Conservation (phyloP, 371 early-diverging fungal species). For the Mortierella sp. region DNA sequence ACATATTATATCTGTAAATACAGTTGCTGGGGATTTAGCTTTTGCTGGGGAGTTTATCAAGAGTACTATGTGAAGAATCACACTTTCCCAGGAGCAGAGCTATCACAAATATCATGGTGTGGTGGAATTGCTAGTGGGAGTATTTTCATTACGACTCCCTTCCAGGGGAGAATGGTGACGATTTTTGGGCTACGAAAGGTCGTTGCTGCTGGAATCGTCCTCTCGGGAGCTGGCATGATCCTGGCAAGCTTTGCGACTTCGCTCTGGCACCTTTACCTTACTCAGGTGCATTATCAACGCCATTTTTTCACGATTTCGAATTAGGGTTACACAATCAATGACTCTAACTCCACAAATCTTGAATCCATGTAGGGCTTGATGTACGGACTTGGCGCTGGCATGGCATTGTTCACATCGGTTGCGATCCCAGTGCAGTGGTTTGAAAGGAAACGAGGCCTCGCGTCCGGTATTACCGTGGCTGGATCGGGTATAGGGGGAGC, state of each 20-base stretch:
- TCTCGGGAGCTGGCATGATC: slow-evolving; percentile 67
- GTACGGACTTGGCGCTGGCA: slow-evolving; percentile 29
- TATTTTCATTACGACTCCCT: slow-evolving; percentile 62
- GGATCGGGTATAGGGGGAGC: slow-evolving; percentile 86
- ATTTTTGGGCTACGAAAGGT: slow-evolving; percentile 65
- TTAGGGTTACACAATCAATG: not conserved
- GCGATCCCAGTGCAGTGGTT: slow-evolving; percentile 71
- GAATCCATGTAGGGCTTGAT: slow-evolving; percentile 22
- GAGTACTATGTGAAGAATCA: slow-evolving; percentile 38
- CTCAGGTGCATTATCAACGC: slow-evolving; percentile 59
- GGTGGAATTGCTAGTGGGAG: slow-evolving; percentile 62
- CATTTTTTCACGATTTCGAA: no score
- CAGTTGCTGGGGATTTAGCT: slow-evolving; percentile 57
- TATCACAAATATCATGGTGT: slow-evolving; percentile 63
- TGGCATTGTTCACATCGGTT: slow-evolving; percentile 44
- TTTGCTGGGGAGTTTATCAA: slow-evolving; percentile 66
- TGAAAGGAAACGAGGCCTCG: slow-evolving; percentile 63
- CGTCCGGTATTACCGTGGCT: slow-evolving; percentile 73
- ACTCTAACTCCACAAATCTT: not conserved
- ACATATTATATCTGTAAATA: not conserved
- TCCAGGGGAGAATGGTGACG: slow-evolving; percentile 68
- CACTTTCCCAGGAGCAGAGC: slow-evolving; percentile 57
- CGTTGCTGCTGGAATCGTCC: slow-evolving; percentile 66
- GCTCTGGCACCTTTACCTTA: slow-evolving; percentile 67
- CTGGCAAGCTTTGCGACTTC: slow-evolving; percentile 66